Evolutionary conservation across 2,329 filamentous ascomycete genomes (phyloP).

Genomic region (Rhexocercosporidium sp.): DNA sequence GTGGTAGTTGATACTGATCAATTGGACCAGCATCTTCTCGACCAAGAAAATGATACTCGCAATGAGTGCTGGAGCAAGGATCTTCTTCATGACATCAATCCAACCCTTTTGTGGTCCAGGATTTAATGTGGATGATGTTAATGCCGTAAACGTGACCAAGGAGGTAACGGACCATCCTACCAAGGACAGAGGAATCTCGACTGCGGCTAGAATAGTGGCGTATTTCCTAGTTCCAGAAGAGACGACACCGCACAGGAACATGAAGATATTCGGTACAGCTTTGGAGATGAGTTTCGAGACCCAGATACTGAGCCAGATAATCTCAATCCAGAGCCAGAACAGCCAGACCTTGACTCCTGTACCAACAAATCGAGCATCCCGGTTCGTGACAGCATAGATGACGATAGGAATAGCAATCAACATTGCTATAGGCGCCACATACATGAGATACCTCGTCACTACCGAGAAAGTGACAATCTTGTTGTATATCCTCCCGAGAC

Average conservation of each 20-base stretch:
- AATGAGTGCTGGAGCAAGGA: constrained; percentile 71
- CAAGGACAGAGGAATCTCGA: constrained; percentile 70
- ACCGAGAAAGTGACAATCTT: constrained; percentile 68
- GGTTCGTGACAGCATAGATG: constrained; percentile 44
- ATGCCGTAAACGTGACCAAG: constrained; percentile 65
- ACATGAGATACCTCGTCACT: constrained; percentile 70
- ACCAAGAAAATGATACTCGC: constrained; percentile 73
- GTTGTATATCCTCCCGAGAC: constrained; percentile 69
- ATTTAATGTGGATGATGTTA: constrained; percentile 48
- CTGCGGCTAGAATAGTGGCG: constrained; percentile 64
- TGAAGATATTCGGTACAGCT: constrained; percentile 64
- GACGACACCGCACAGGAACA: constrained; percentile 72
- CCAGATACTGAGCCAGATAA: constrained; percentile 72
- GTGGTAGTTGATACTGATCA: constrained; percentile 86
- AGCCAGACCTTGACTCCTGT: constrained; percentile 59
- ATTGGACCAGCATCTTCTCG: constrained; percentile 81
- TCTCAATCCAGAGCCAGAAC: constrained; percentile 72
- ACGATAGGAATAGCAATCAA: constrained; percentile 67
- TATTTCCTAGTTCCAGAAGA: constrained; percentile 75
- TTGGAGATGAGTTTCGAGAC: constrained; percentile 68
- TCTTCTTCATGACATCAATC: constrained; percentile 63
- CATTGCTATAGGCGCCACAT: constrained; percentile 67
- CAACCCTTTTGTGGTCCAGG: constrained; percentile 46
- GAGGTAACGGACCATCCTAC: constrained; percentile 71
- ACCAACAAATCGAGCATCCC: constrained; percentile 31